Percentiles rank a stretch among this genome's conserved stretches.
phyloP scores from a whole-genome alignment of 2,329 filamentous ascomycete species.

The Phyllosticta citribraziliensis region DNA sequence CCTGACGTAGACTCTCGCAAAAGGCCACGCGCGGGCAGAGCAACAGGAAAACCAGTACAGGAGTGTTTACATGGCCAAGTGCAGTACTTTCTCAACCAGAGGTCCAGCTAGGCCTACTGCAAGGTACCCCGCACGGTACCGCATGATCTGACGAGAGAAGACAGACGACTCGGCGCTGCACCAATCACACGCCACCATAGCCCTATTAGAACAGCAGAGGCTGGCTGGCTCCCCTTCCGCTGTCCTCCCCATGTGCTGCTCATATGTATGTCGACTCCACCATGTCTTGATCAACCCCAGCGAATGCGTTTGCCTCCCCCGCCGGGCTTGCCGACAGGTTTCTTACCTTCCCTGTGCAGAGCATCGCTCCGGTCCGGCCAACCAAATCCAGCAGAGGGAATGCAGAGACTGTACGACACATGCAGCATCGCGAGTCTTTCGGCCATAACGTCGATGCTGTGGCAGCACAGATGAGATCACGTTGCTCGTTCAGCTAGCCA shows the following conservation, averaged over 20 bases:
- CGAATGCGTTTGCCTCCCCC: too few species aligned
- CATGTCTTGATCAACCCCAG: too few species aligned
- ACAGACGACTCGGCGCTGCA: background rate
- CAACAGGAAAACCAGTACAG: too few species aligned
- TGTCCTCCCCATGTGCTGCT: background rate
- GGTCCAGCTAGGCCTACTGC: background rate
- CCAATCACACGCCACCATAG: background rate
- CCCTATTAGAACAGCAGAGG: too few species aligned
- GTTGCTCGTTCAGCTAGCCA: background rate
- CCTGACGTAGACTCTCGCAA: too few species aligned
- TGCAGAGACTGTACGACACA: background rate
- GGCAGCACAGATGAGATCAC: background rate
- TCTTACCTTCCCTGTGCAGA: background rate
- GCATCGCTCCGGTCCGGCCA: background rate
- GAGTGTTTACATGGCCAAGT: too few species aligned
- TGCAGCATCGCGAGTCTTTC: background rate
- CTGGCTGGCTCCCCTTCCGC: background rate
- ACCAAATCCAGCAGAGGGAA: background rate
- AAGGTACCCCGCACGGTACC: background rate
- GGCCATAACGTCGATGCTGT: background rate
- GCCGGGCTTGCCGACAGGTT: background rate
- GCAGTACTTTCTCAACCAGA: background rate
- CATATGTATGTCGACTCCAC: background rate
- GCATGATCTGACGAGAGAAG: background rate
- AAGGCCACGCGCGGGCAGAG: too few species aligned